Conservation (phyloP, 768 basidiomycete species). For the Infundibulicybe gibba region DNA sequence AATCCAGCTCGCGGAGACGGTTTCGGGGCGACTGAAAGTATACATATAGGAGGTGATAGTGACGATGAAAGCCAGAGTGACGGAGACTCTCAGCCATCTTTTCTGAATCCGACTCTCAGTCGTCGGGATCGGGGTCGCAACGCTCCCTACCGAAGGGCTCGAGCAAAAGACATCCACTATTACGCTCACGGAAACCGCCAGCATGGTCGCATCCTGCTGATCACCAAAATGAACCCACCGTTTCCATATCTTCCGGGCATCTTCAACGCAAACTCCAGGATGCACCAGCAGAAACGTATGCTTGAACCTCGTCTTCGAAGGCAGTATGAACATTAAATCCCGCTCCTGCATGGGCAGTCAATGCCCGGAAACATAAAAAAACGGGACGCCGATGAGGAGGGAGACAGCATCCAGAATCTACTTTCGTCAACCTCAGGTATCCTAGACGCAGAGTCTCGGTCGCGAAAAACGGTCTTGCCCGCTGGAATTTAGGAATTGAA, state of each 20-base stretch:
- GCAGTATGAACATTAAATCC: constrained; percentile 90
- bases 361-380: constrained; percentile 48
- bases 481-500: constrained; percentile 73
- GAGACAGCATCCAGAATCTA: constrained; percentile 39
- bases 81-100: constrained; percentile 3
- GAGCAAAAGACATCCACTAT: constrained; percentile 9
- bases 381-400: constrained; percentile 29
- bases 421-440: constrained; percentile 63
- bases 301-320: constrained; percentile 80
- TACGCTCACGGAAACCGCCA: constrained; percentile 39
- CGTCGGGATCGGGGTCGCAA: constrained; percentile 21
- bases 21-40: no score
- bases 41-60: neutral
- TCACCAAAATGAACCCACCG: constrained; percentile 29
- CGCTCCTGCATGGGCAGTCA: constrained; percentile 82
- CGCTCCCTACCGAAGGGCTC: constrained; percentile 8
- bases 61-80: constrained; percentile 10
- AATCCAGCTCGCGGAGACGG: neutral
- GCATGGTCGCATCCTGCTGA: constrained; percentile 88
- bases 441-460: constrained; percentile 31
- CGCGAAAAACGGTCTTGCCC: constrained; percentile 33
- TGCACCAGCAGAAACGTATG: constrained; percentile 61
- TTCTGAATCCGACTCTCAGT: constrained; percentile 25
- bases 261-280: constrained; percentile 83
- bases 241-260: constrained; percentile 47